A percentile compares a stretch with the other conserved stretches of the same genome.
phyloP scores from a whole-genome alignment of 306 rosid genomes.

The Neltuma alba region DNA sequence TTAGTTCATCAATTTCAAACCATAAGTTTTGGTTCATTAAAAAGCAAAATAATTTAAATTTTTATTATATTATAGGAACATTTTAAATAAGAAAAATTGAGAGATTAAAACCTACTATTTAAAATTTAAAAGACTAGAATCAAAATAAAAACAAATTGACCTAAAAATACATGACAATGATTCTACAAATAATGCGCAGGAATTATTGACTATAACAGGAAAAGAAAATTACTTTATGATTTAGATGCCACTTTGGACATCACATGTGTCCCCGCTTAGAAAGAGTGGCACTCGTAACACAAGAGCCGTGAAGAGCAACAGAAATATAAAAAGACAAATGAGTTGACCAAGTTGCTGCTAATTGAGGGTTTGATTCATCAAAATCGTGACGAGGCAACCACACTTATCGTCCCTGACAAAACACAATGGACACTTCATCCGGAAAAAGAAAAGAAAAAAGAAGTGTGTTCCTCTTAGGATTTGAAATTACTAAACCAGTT shows the following conservation, averaged over 20 bases:
- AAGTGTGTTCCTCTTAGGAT: constrained; percentile 27
- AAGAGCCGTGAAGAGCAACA: constrained; percentile 13
- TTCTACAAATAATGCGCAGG: neutral
- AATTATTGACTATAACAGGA: constrained; percentile 19
- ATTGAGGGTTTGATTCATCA: constrained; percentile 12
- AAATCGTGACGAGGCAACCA: constrained; percentile 46
- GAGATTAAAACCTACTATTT: too few relatives aligned
- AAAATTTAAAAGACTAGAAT: too few relatives aligned
- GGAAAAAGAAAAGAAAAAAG: too few relatives aligned
- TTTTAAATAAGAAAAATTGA: too few relatives aligned
- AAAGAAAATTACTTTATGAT: constrained; percentile 9
- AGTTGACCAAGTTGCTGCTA: neutral
- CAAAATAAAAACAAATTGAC: too few relatives aligned
- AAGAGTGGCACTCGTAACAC: neutral
- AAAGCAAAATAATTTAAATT: too few relatives aligned
- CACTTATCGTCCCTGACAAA: constrained; percentile 7
- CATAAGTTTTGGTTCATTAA: too few relatives aligned
- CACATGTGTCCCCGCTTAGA: constrained; percentile 9
- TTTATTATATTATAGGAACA: too few relatives aligned
- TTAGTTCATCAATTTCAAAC: too few relatives aligned
- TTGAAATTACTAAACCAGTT: constrained; percentile 44
- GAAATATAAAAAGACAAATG: constrained; percentile 5
- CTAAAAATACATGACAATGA: neutral
- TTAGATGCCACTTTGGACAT: constrained; percentile 23
- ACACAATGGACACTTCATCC: constrained; percentile 40